Evolutionary conservation across 2,329 filamentous ascomycete genomes (phyloP).

Genomic region (Xylariaceae sp.): DNA sequence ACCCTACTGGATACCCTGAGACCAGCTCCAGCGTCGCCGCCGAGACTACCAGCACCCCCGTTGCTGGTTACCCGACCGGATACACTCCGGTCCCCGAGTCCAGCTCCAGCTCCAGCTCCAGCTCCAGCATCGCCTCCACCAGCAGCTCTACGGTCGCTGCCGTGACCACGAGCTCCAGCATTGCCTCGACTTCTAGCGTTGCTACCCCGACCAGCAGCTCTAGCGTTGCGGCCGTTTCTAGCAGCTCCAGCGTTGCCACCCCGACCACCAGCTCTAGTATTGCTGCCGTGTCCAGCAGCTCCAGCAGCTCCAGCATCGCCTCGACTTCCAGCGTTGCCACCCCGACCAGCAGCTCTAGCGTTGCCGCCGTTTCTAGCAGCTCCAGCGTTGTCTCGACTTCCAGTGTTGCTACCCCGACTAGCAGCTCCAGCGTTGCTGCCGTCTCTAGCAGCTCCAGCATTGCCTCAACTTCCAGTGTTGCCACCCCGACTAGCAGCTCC

Average conservation of each 20-base stretch:
- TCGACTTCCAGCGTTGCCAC: not conserved
- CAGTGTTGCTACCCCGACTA: too few relatives aligned
- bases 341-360: not conserved
- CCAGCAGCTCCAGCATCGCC: too few relatives aligned
- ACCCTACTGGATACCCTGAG: conserved; percentile 4
- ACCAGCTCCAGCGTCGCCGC: not conserved
- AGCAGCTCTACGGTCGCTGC: not conserved
- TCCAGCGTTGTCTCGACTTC: too few relatives aligned
- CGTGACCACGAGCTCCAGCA: too few relatives aligned
- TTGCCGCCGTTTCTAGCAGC: too few relatives aligned
- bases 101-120: not conserved
- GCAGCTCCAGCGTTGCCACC: not conserved
- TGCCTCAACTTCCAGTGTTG: too few relatives aligned
- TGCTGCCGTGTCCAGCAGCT: too few relatives aligned
- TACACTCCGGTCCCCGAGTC: not conserved
- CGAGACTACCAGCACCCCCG: conserved; percentile 4
- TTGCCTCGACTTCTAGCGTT: not conserved
- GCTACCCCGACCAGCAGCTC: not conserved
- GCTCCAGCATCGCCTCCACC: not conserved
- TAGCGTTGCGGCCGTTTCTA: not conserved
- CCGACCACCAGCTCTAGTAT: not conserved
- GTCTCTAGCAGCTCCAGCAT: not conserved
- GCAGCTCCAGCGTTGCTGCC: too few relatives aligned
- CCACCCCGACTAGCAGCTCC: too few relatives aligned
- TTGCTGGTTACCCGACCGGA: not conserved